These are phyloP conservation scores for Helicostylum pulchrum DNA, from an alignment of 192 early-diverging fungal genomes.

Conservation along the genomic window DNA sequence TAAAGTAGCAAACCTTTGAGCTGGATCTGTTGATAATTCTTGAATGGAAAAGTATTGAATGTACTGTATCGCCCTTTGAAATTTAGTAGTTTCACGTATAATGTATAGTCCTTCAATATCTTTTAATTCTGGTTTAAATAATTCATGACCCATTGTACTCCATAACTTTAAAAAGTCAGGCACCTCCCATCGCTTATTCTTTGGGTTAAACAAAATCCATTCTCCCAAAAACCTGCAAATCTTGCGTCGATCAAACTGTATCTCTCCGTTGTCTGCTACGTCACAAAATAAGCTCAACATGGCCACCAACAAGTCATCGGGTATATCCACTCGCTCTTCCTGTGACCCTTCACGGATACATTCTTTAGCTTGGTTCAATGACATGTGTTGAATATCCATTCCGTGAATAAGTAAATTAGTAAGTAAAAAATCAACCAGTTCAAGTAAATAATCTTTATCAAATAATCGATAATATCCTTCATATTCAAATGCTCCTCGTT, in stretches of 20 bases:
- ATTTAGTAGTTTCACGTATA: slow-evolving; percentile 15
- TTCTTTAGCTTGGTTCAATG: slow-evolving; percentile 3
- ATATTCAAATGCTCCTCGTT: slow-evolving; percentile 34
- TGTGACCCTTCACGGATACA: slow-evolving; percentile 2
- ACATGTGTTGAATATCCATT: slow-evolving; percentile 10
- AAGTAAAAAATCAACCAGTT: slow-evolving; percentile 24
- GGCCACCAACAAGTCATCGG: not conserved
- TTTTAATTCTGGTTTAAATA: slow-evolving; percentile 31
- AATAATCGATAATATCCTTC: slow-evolving; percentile 30
- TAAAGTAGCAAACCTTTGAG: slow-evolving; percentile 38
- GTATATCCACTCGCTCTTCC: slow-evolving; percentile 1
- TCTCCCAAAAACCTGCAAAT: slow-evolving; percentile 28
- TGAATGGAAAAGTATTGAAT: slow-evolving; percentile 40
- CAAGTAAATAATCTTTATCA: slow-evolving; percentile 25
- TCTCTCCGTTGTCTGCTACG: not conserved
- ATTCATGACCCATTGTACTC: slow-evolving; percentile 33
- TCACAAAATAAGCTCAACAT: slow-evolving; percentile 2
- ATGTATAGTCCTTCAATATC: slow-evolving; percentile 1
- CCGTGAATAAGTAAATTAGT: slow-evolving; percentile 23
- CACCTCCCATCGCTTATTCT: slow-evolving; percentile 41
- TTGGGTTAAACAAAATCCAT: slow-evolving; percentile 12
- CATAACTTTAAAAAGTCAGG: slow-evolving; percentile 43
- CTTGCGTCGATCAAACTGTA: slow-evolving; percentile 15
- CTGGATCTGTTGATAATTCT: slow-evolving; percentile 41
- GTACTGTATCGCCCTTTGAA: slow-evolving; percentile 19